phyloP scores from a whole-genome alignment of 257 asterid genomes.

The Solanum lycopersicoides region DNA sequence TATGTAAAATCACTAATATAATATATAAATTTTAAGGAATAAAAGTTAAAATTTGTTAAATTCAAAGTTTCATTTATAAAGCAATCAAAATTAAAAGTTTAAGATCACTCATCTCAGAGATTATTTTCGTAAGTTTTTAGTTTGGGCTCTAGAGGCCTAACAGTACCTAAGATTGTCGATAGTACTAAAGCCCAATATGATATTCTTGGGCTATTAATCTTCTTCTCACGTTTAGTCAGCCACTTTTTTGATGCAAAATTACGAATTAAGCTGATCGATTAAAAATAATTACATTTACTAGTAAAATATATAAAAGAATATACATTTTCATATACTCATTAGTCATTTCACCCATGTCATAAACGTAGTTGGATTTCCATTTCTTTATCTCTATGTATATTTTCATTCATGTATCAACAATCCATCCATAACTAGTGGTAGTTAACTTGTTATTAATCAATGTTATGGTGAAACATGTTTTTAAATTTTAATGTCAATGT shows the following conservation, averaged over 20 bases:
- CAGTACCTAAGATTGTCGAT: background rate
- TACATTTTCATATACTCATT: background rate
- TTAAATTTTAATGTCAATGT: background rate
- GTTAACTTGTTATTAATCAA: background rate
- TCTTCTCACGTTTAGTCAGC: background rate
- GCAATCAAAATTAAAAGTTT: rapidly evolving
- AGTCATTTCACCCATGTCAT: background rate
- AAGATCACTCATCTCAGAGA: background rate
- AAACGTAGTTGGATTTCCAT: background rate
- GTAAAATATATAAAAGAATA: too few species aligned
- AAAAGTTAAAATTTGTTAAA: background rate
- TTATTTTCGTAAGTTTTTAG: background rate
- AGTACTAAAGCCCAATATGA: background rate
- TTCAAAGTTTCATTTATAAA: background rate
- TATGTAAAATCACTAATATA: too few species aligned
- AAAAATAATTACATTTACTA: background rate
- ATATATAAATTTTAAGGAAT: background rate
- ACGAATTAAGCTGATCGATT: background rate
- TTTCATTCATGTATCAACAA: background rate
- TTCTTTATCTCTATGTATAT: background rate
- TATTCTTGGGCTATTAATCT: background rate
- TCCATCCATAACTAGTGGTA: background rate
- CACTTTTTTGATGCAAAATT: background rate
- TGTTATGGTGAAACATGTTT: background rate
- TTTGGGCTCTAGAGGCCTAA: background rate